phyloP scores from a whole-genome alignment of 2,329 filamentous ascomycete genomes.

The Sporothrix protearum region DNA sequence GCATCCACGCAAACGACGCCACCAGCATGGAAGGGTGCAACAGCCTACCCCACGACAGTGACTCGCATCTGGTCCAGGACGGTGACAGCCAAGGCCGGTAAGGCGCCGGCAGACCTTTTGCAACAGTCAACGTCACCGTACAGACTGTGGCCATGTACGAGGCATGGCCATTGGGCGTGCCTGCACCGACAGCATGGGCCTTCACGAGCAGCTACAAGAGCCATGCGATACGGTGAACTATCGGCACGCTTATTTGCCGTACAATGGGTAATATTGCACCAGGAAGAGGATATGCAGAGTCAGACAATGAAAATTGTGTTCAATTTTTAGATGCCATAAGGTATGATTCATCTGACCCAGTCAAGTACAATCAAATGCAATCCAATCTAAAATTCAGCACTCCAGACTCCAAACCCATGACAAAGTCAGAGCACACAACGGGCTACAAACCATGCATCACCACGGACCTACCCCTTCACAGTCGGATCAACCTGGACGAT shows the following conservation, averaged over 20 bases:
- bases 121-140: not conserved
- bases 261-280: not conserved
- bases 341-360: not conserved
- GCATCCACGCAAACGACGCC: not conserved
- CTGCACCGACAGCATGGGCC: conserved; percentile 19
- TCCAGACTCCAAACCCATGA: too few relatives aligned
- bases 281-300: too few relatives aligned
- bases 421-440: too few relatives aligned
- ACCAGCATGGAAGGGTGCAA: not conserved
- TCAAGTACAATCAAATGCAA: not conserved
- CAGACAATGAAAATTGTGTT: not conserved
- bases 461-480: not conserved
- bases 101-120: not conserved
- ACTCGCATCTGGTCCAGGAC: conserved; percentile 20
- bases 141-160: conserved; percentile 21
- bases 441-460: not conserved
- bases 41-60: conserved; percentile 20
- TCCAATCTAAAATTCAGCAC: not conserved
- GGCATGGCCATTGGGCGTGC: conserved; percentile 19
- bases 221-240: conserved; percentile 21
- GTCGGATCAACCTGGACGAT: conserved; percentile 30
- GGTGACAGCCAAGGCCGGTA: not conserved
- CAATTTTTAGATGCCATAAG: not conserved
- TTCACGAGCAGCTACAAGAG: conserved; percentile 24
- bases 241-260: conserved; percentile 19